phyloP scores from a whole-genome alignment of 1,284 basidiomycete genomes.

The Apiotrichum laibachii region DNA sequence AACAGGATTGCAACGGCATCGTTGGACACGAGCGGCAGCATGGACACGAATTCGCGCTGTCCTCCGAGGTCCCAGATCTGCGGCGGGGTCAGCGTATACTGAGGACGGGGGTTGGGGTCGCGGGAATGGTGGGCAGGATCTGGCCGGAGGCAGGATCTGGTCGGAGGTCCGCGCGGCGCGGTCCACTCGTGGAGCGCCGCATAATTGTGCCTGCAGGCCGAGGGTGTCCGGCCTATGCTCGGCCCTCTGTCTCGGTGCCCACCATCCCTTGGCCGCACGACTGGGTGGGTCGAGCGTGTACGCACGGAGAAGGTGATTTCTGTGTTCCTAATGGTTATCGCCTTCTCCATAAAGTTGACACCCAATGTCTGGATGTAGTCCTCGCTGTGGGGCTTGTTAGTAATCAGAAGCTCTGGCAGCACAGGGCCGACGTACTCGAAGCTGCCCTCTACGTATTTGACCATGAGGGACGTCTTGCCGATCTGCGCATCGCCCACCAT shows the following conservation, averaged over 20 bases:
- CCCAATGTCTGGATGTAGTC: constrained; percentile 99
- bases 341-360: constrained; percentile 99
- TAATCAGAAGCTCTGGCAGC: neutral
- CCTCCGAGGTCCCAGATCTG: constrained; percentile 96
- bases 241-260: too few relatives aligned
- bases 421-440: constrained; percentile 60
- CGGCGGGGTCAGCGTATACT: neutral
- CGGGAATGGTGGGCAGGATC: neutral
- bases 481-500: constrained; percentile 99
- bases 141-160: too few relatives aligned
- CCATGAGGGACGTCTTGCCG: constrained; percentile 97
- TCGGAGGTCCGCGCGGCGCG: too few relatives aligned
- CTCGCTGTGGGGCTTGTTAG: constrained; percentile 56
- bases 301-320: constrained; percentile 89
- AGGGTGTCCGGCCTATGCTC: too few relatives aligned
- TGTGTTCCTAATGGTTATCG: constrained; percentile 92
- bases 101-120: neutral
- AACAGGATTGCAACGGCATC: constrained; percentile 97
- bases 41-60: constrained; percentile 97
- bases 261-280: too few relatives aligned
- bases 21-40: constrained; percentile 96
- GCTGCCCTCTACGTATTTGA: constrained; percentile 95
- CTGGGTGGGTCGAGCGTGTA: neutral
- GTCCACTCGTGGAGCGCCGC: too few relatives aligned
- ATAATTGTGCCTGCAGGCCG: too few relatives aligned